These are phyloP conservation scores for Diutina scorzettiae DNA, from an alignment of 1,139 yeast species.

Conservation along the genomic window DNA sequence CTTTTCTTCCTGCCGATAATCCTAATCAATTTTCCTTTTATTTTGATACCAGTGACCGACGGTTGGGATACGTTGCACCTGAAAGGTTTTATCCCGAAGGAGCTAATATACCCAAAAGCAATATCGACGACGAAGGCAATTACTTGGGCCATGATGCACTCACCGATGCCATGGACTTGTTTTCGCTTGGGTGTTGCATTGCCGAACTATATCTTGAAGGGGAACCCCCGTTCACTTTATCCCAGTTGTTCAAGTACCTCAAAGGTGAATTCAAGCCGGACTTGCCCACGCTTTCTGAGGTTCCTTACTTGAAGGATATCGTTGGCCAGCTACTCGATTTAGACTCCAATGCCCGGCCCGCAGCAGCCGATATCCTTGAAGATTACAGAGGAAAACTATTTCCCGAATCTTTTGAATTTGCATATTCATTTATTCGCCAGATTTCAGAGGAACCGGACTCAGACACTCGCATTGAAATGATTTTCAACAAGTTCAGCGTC, in stretches of 20 bases:
- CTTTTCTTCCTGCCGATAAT: slow-evolving; percentile 79
- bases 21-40: slow-evolving; percentile 91
- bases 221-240: slow-evolving; percentile 69
- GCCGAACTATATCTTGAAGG: slow-evolving; percentile 87
- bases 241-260: slow-evolving; percentile 77
- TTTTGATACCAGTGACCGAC: slow-evolving; percentile 79
- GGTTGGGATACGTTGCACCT: slow-evolving; percentile 89
- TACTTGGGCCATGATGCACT: slow-evolving; percentile 15
- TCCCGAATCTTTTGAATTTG: slow-evolving; percentile 44
- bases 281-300: slow-evolving; percentile 40
- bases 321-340: slow-evolving; percentile 50
- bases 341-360: slow-evolving; percentile 47
- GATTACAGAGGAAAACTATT: slow-evolving; percentile 42
- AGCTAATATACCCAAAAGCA: slow-evolving; percentile 11
- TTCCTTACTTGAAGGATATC: slow-evolving; percentile 33
- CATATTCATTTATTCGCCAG: neutral
- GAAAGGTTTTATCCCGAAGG: slow-evolving; percentile 56
- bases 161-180: slow-evolving; percentile 71
- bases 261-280: slow-evolving; percentile 57
- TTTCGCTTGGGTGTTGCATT: slow-evolving; percentile 82
- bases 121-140: slow-evolving; percentile 15
- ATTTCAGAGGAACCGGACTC: neutral
- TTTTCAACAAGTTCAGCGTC: neutral
- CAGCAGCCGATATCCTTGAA: slow-evolving; percentile 42
- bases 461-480: neutral